These are phyloP conservation scores for Thalia dealbata DNA, from an alignment of 176 grass and related monocot genomes.

Conservation along the genomic window DNA sequence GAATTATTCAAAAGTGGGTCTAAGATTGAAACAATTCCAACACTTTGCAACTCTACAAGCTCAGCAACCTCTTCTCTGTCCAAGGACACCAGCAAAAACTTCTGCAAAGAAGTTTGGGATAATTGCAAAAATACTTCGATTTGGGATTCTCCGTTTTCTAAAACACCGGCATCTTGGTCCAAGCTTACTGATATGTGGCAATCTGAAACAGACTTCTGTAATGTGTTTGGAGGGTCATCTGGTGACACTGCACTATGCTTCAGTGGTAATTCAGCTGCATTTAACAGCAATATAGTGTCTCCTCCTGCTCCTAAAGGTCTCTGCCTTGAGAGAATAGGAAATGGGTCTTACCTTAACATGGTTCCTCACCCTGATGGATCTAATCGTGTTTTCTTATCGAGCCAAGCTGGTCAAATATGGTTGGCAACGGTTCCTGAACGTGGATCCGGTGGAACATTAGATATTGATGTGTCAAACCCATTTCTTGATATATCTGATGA, in stretches of 20 bases:
- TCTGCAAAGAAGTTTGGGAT: constrained; percentile 59
- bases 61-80: constrained; percentile 37
- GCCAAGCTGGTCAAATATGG: constrained; percentile 82
- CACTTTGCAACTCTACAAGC: constrained; percentile 47
- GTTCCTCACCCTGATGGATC: constrained; percentile 77
- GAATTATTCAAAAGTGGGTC: constrained; percentile 46
- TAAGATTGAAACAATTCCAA: constrained; percentile 38
- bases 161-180: constrained; percentile 32
- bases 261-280: constrained; percentile 48
- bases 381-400: constrained; percentile 75
- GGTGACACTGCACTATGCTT: constrained; percentile 51
- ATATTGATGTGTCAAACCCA: constrained; percentile 46
- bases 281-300: constrained; percentile 48
- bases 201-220: constrained; percentile 63
- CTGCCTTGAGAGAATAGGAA: constrained; percentile 75
- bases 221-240: constrained; percentile 48
- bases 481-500: constrained; percentile 92
- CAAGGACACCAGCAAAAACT: constrained; percentile 48
- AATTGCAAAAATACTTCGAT: constrained; percentile 58
- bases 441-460: constrained; percentile 47
- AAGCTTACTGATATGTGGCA: constrained; percentile 69
- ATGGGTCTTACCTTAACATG: constrained; percentile 85
- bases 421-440: constrained; percentile 61
- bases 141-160: constrained; percentile 63
- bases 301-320: constrained; percentile 50